Evolutionary conservation across 2,329 filamentous ascomycete species (phyloP).

Genomic region (Parastagonospora nodorum): DNA sequence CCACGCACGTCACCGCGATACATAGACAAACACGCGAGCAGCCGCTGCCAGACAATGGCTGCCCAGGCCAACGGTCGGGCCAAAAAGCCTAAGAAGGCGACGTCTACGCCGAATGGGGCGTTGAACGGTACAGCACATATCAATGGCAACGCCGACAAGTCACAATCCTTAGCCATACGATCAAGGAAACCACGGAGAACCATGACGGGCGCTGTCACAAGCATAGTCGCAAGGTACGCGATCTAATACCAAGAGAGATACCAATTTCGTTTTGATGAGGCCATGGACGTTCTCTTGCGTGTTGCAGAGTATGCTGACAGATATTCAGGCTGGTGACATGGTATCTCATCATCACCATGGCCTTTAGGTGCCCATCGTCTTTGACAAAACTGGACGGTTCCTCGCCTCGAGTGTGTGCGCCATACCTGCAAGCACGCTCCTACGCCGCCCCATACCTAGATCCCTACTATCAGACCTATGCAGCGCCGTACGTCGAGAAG

Average conservation of each 20-base stretch:
- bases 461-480: constrained; percentile 86
- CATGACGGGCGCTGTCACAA: constrained; percentile 35
- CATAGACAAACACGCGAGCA: constrained; percentile 20
- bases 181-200: constrained; percentile 26
- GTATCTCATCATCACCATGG: constrained; percentile 80
- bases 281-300: neutral
- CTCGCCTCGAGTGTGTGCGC: constrained; percentile 80
- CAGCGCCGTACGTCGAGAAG: constrained; percentile 78
- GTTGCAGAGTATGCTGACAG: constrained; percentile 3
- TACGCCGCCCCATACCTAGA: constrained; percentile 74
- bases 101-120: constrained; percentile 25
- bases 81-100: constrained; percentile 40
- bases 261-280: neutral
- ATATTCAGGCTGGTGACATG: constrained; percentile 70
- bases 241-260: neutral
- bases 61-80: constrained; percentile 44
- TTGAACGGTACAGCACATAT: constrained; percentile 30
- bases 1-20: constrained; percentile 1
- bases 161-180: constrained; percentile 22
- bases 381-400: constrained; percentile 69
- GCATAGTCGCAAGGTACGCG: constrained; percentile 38
- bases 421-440: constrained; percentile 71
- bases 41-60: constrained; percentile 38
- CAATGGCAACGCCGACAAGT: constrained; percentile 36
- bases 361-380: constrained; percentile 80